Conservation (phyloP, 495 filamentous ascomycete species). For the Neurospora discreta region DNA sequence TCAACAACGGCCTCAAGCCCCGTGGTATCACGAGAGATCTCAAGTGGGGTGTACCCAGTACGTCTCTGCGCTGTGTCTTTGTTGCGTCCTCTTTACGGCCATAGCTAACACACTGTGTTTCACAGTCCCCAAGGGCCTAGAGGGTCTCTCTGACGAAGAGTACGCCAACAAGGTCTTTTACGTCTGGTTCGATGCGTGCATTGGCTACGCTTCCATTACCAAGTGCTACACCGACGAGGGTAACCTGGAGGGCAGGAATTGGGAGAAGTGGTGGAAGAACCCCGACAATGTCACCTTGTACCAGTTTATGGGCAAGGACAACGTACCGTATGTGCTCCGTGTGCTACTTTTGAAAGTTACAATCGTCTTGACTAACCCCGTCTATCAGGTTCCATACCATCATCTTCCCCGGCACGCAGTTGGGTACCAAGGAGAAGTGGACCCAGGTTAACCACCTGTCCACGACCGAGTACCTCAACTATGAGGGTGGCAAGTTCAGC, state of each 20-base stretch:
- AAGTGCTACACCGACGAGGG: slow-evolving; percentile 66
- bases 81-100: slow-evolving; percentile 15
- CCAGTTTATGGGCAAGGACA: slow-evolving; percentile 98
- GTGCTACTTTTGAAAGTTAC: not conserved
- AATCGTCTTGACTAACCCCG: not conserved
- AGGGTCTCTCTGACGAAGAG: slow-evolving; percentile 14
- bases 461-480: slow-evolving; percentile 92
- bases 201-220: slow-evolving; percentile 92
- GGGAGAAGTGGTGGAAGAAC: slow-evolving; percentile 94
- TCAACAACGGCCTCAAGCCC: slow-evolving; percentile 68
- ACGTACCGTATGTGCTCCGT: slow-evolving; percentile 46
- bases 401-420: slow-evolving; percentile 80
- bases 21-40: slow-evolving; percentile 89
- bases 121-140: slow-evolving; percentile 18
- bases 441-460: slow-evolving; percentile 82
- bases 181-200: slow-evolving; percentile 97
- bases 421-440: slow-evolving; percentile 79
- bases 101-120: slow-evolving; percentile 4
- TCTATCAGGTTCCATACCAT: slow-evolving; percentile 59
- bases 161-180: slow-evolving; percentile 85
- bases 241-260: slow-evolving; percentile 35
- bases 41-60: slow-evolving; percentile 62
- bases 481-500: slow-evolving; percentile 92
- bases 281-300: slow-evolving; percentile 81
- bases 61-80: slow-evolving; percentile 42